Percentiles rank a stretch among this genome's conserved stretches.
Conservation (phyloP, 2,329 filamentous ascomycete species). For the Colletotrichum ledebouriae region DNA sequence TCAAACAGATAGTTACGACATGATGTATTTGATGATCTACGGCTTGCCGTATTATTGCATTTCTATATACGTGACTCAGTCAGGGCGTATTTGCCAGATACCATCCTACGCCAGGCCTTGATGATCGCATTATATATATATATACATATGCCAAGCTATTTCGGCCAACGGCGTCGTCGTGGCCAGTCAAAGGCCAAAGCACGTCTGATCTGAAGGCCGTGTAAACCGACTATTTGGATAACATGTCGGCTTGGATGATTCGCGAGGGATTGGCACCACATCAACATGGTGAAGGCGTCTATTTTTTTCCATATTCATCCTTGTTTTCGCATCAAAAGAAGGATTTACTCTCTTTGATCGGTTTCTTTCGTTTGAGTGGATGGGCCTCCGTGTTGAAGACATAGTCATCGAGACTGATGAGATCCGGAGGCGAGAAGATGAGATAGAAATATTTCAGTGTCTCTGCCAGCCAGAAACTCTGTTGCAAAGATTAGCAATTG, state of each 20-base stretch:
- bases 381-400: conserved; percentile 71
- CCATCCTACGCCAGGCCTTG: not conserved
- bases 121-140: too few relatives aligned
- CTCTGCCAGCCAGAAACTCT: conserved; percentile 81
- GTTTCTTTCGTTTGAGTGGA: conserved; percentile 50
- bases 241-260: too few relatives aligned
- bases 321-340: not conserved
- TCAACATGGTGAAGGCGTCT: too few relatives aligned
- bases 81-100: not conserved
- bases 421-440: conserved; percentile 73
- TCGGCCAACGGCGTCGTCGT: too few relatives aligned
- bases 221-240: too few relatives aligned
- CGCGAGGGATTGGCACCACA: too few relatives aligned
- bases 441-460: conserved; percentile 83
- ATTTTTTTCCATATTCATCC: too few relatives aligned
- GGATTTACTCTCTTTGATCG: conserved; percentile 1
- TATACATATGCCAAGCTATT: too few relatives aligned
- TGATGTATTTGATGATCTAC: not conserved
- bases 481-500: conserved; percentile 43
- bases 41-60: not conserved
- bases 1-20: conserved; percentile 21
- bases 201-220: too few relatives aligned
- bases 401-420: conserved; percentile 76
- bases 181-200: too few relatives aligned
- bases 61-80: not conserved